Conservation (phyloP, 1,284 basidiomycete genomes). For the Melampsora americana region DNA sequence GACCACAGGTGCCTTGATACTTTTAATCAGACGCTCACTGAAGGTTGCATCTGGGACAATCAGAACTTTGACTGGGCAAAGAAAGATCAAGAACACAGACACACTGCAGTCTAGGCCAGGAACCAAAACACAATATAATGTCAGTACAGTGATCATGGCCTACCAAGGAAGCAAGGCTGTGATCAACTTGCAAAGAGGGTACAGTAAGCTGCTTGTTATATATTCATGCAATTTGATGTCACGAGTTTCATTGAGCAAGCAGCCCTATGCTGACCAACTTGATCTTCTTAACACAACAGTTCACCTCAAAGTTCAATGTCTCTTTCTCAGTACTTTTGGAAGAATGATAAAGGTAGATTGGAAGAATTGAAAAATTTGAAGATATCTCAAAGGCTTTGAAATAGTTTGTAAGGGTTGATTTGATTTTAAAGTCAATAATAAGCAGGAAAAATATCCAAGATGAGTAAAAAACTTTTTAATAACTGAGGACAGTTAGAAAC, state of each 20-base stretch:
- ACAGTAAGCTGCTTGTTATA: neutral
- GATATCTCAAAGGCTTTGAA: too few species aligned
- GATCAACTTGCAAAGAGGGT: neutral
- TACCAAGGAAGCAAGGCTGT: neutral
- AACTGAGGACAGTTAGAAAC: too few species aligned
- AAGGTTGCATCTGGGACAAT: neutral
- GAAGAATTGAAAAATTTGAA: too few species aligned
- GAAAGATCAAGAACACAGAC: neutral
- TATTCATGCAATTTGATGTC: too few species aligned
- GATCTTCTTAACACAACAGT: neutral
- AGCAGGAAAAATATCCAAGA: too few species aligned
- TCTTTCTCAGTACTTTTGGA: conserved; percentile 8
- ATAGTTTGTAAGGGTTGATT: too few species aligned
- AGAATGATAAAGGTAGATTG: too few species aligned
- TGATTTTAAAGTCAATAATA: too few species aligned
- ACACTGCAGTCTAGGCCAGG: neutral
- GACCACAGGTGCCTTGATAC: neutral
- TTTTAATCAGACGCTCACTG: neutral
- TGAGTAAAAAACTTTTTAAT: too few species aligned
- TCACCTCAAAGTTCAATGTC: neutral
- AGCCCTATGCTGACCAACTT: too few species aligned
- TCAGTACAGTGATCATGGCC: neutral
- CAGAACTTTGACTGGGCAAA: neutral
- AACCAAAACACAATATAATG: neutral
- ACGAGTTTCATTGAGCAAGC: too few species aligned